Evolutionary conservation across 2,329 filamentous ascomycete genomes (phyloP).

Genomic region (Oidium heveae): DNA sequence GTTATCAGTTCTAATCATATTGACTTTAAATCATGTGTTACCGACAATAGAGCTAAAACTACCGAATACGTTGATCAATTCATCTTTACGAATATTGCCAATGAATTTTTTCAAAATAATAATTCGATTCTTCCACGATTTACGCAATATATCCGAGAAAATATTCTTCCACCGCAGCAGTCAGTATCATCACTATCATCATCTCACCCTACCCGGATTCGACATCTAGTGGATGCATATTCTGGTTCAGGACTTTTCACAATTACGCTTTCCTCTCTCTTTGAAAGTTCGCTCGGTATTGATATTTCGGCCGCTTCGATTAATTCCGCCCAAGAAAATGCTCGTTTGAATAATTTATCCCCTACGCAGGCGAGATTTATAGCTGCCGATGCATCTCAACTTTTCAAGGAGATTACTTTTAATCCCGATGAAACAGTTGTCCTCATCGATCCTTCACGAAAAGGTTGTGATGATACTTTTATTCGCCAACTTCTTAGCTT

Average conservation of each 20-base stretch:
- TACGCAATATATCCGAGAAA: conserved; percentile 62
- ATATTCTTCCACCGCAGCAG: conserved; percentile 33
- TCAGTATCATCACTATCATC: not conserved
- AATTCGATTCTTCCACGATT: conserved; percentile 83
- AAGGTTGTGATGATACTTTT: conserved; percentile 76
- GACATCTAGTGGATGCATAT: conserved; percentile 90
- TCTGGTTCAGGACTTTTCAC: conserved; percentile 95
- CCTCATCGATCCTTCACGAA: conserved; percentile 90
- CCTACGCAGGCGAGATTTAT: conserved; percentile 54
- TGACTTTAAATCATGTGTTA: conserved; percentile 73
- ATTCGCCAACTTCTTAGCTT: conserved; percentile 56
- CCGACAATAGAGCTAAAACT: conserved; percentile 55
- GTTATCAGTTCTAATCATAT: conserved; percentile 23
- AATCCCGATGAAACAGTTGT: conserved; percentile 63
- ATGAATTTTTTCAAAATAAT: conserved; percentile 98
- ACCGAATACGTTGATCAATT: conserved; percentile 69
- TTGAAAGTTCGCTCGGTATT: conserved; percentile 68
- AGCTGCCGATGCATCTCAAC: conserved; percentile 58
- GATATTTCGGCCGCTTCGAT: conserved; percentile 70
- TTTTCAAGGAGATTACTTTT: conserved; percentile 57
- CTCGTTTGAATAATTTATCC: conserved; percentile 44
- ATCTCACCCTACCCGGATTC: conserved; percentile 23
- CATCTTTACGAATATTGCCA: conserved; percentile 73
- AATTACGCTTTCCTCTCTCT: conserved; percentile 66
- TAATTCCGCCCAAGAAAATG: conserved; percentile 53